A percentile compares a stretch with the other conserved stretches of the same genome.
Conservation (phyloP, 768 basidiomycete genomes). For the Auricularia sp. region DNA sequence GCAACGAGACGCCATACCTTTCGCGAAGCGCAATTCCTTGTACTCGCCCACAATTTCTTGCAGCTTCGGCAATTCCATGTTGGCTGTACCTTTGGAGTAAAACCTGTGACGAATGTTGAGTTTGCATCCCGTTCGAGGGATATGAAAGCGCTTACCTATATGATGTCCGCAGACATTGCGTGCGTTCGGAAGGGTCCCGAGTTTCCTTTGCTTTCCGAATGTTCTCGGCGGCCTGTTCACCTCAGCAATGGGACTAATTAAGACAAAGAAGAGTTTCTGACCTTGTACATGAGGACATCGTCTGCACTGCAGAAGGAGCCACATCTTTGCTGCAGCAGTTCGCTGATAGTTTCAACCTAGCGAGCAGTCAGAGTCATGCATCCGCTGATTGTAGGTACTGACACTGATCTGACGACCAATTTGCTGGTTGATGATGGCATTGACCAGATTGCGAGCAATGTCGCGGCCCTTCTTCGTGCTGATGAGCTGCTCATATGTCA, state of each 20-base stretch:
- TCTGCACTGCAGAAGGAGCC: slow-evolving; percentile 97
- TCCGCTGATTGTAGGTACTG: slow-evolving; percentile 20
- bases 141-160: slow-evolving; percentile 46
- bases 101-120: slow-evolving; percentile 37
- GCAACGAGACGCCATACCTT: slow-evolving; percentile 40
- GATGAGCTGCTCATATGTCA: slow-evolving; percentile 83
- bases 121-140: slow-evolving; percentile 5
- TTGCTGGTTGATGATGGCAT: slow-evolving; percentile 94
- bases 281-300: slow-evolving; percentile 97
- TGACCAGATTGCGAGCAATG: slow-evolving; percentile 84
- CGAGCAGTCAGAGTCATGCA: not conserved
- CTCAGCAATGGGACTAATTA: too few species aligned
- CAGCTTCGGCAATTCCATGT: slow-evolving; percentile 74
- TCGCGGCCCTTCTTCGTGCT: slow-evolving; percentile 77
- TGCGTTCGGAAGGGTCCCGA: slow-evolving; percentile 59
- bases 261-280: slow-evolving; percentile 13
- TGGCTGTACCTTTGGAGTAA: slow-evolving; percentile 80
- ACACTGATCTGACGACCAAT: slow-evolving; percentile 95
- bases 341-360: slow-evolving; percentile 93
- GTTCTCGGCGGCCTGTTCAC: slow-evolving; percentile 43
- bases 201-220: slow-evolving; percentile 83
- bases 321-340: slow-evolving; percentile 86
- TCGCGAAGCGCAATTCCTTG: slow-evolving; percentile 70
- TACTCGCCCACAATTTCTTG: slow-evolving; percentile 86
- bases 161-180: slow-evolving; percentile 77